Conservation (phyloP, 192 early-diverging fungal genomes). For the Neocallimastix lanati region DNA sequence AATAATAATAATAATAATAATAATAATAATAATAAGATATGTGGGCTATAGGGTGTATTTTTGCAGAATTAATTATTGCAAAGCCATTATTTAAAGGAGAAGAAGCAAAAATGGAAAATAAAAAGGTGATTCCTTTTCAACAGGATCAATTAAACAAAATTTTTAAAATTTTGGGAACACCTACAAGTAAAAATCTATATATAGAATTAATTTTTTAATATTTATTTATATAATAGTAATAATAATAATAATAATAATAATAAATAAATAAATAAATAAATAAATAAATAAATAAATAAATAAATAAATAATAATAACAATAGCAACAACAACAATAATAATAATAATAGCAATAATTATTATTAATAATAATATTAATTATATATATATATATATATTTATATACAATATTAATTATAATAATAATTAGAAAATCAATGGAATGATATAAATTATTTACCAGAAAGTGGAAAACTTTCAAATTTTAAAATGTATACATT, state of each 20-base stretch:
- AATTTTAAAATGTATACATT: neutral
- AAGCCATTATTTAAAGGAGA: conserved; percentile 90
- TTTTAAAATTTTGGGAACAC: conserved; percentile 79
- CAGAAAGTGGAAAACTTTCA: neutral
- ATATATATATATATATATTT: too few species aligned
- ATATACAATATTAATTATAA: too few species aligned
- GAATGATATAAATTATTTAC: neutral
- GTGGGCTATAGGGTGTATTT: conserved; percentile 99
- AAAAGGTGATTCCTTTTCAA: conserved; percentile 30
- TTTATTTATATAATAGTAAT: too few species aligned
- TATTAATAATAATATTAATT: too few species aligned
- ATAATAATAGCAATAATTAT: too few species aligned
- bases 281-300: too few species aligned
- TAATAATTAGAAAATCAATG: neutral
- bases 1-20: too few species aligned
- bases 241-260: too few species aligned
- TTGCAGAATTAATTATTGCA: conserved; percentile 85
- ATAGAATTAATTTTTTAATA: too few species aligned
- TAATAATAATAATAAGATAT: conserved; percentile 38
- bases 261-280: too few species aligned
- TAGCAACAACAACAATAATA: too few species aligned
- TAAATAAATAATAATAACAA: too few species aligned
- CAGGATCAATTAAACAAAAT: conserved; percentile 92
- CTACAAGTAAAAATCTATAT: conserved; percentile 6
- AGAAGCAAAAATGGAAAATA: conserved; percentile 51